Evolutionary conservation across 179 eudicot species (phyloP).

Genomic region (Silene coronaria): DNA sequence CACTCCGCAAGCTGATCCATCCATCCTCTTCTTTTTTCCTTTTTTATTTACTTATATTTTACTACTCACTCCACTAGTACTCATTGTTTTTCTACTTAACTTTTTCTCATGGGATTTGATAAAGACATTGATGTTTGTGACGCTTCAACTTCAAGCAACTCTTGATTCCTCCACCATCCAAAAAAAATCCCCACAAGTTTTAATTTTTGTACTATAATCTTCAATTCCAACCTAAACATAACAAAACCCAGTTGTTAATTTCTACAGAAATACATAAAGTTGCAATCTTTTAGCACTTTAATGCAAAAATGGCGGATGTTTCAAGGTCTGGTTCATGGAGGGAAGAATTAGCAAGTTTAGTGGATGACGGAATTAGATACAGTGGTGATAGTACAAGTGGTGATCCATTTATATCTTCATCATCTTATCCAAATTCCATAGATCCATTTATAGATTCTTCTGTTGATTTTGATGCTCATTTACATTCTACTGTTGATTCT

Average conservation of each 20-base stretch:
- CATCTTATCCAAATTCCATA: background rate
- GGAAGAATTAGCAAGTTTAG: constrained; percentile 62
- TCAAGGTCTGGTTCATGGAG: constrained; percentile 51
- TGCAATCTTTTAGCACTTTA: background rate
- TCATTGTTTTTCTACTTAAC: background rate
- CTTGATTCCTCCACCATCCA: background rate
- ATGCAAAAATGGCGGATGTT: constrained; percentile 41
- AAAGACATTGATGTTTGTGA: constrained; percentile 22
- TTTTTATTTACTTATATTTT: no score
- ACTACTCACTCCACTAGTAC: background rate
- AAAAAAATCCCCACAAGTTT: background rate
- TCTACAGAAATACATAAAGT: background rate
- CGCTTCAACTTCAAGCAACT: constrained; percentile 24
- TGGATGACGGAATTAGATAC: constrained; percentile 61
- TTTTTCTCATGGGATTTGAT: constrained; percentile 9
- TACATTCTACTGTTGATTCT: constrained; percentile 12
- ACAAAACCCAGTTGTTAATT: constrained; percentile 8
- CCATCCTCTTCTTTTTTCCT: background rate
- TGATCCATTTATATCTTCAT: constrained; percentile 12
- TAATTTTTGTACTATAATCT: background rate
- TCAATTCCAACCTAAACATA: constrained; percentile 12
- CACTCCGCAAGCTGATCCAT: constrained; percentile 10
- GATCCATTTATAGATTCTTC: constrained; percentile 16
- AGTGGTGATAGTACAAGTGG: background rate
- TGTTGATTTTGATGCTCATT: constrained; percentile 19